phyloP scores from a whole-genome alignment of 2,329 filamentous ascomycete genomes.

The Phyllosticta citrichinensis region DNA sequence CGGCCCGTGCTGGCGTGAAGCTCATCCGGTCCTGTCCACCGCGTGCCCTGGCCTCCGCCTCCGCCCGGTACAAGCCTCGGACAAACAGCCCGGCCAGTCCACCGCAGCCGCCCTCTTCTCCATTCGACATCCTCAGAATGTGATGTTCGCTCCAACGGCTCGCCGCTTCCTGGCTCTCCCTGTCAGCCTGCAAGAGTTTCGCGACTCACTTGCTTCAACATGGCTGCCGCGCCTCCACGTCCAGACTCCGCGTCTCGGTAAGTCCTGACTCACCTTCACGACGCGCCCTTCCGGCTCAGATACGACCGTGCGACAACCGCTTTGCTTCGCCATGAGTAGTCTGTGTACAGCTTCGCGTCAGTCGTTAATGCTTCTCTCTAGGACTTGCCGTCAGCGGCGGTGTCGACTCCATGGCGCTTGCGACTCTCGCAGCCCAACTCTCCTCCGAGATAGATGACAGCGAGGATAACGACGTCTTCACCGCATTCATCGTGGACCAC shows the following conservation, averaged over 20 bases:
- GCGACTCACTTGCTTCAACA: constrained; percentile 7
- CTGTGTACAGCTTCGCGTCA: neutral
- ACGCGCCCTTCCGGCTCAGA: neutral
- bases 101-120: neutral
- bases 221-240: constrained; percentile 10
- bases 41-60: neutral
- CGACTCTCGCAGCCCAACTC: constrained; percentile 27
- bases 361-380: constrained; percentile 11
- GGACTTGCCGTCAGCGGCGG: constrained; percentile 80
- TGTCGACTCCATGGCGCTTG: constrained; percentile 95
- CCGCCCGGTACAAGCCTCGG: constrained; percentile 4
- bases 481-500: constrained; percentile 54
- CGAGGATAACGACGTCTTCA: constrained; percentile 23
- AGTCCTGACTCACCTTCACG: neutral
- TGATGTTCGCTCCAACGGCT: constrained; percentile 9
- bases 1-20: neutral
- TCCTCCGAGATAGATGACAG: constrained; percentile 3
- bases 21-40: neutral
- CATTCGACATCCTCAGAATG: neutral
- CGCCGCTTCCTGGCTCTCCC: constrained; percentile 5
- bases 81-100: neutral
- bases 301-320: neutral
- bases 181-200: constrained; percentile 8
- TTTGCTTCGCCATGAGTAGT: neutral
- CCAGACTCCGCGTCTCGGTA: constrained; percentile 9